These are phyloP conservation scores for Euphorbia lathyris DNA, from an alignment of 345 rosid species.

Conservation along the genomic window DNA sequence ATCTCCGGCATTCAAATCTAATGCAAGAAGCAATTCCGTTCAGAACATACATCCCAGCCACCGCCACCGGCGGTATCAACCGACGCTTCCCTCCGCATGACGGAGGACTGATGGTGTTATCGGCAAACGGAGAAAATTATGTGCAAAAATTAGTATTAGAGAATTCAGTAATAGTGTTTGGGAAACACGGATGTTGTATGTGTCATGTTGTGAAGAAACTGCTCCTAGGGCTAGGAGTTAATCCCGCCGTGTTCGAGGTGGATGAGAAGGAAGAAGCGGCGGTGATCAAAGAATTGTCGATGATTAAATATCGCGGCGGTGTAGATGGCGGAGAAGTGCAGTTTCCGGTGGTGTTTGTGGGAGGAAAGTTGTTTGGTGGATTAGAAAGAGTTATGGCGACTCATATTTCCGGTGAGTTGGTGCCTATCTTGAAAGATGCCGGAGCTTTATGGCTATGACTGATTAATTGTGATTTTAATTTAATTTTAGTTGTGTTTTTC, in stretches of 20 bases:
- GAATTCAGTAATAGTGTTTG: constrained; percentile 61
- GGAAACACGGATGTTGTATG: constrained; percentile 73
- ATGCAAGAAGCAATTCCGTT: constrained; percentile 30
- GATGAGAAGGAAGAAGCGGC: constrained; percentile 49
- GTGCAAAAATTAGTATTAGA: constrained; percentile 43
- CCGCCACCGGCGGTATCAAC: constrained; percentile 17
- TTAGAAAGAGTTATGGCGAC: constrained; percentile 74
- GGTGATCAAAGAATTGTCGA: constrained; percentile 36
- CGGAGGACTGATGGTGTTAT: background rate
- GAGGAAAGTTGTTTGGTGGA: constrained; percentile 84
- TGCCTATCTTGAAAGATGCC: constrained; percentile 73
- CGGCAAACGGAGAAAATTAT: background rate
- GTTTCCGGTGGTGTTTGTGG: constrained; percentile 72
- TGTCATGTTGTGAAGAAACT: constrained; percentile 64
- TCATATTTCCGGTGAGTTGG: constrained; percentile 80
- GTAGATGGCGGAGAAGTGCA: constrained; percentile 24
- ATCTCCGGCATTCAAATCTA: too few relatives aligned
- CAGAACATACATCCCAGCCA: constrained; percentile 21
- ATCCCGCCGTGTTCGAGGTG: constrained; percentile 61
- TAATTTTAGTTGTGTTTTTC: background rate
- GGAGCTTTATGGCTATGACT: constrained; percentile 80
- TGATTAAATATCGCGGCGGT: constrained; percentile 4
- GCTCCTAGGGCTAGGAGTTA: constrained; percentile 69
- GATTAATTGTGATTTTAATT: background rate
- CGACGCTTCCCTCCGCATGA: constrained; percentile 17